phyloP scores from a whole-genome alignment of 108 stramenopile species.

The Pseudonitzschia multistriata region DNA sequence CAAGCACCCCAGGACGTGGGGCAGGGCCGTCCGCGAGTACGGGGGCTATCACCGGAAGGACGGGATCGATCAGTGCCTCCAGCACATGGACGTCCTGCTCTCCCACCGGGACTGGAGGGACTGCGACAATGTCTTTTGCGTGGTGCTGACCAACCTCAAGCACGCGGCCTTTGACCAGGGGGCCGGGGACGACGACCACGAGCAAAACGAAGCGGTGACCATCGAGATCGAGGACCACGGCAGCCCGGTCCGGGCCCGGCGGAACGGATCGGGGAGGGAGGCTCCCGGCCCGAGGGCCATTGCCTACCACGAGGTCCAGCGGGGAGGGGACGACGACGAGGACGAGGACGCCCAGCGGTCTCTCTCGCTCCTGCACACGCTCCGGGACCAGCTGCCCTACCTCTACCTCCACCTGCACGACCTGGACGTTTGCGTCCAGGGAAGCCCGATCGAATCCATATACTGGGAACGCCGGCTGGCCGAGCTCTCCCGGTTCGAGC shows the following conservation, averaged over 20 bases:
- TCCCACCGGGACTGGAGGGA: constrained; percentile 19
- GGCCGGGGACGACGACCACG: not conserved
- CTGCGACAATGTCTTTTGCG: constrained; percentile 23
- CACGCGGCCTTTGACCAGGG: constrained; percentile 9
- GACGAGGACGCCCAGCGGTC: constrained; percentile 10
- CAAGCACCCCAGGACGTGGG: constrained; percentile 20
- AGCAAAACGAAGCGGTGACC: not conserved
- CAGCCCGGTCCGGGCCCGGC: not conserved
- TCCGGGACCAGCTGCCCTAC: constrained; percentile 35
- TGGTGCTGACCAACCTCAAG: constrained; percentile 26
- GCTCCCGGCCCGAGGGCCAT: not conserved
- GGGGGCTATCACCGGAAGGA: constrained; percentile 18
- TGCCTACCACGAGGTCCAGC: not conserved
- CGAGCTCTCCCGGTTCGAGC: constrained; percentile 48
- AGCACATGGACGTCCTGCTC: constrained; percentile 32
- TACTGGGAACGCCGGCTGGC: constrained; percentile 65
- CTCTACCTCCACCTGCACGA: constrained; percentile 55
- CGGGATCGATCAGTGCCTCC: constrained; percentile 44
- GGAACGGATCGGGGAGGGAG: not conserved
- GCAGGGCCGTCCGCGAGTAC: constrained; percentile 18
- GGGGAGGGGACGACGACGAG: not conserved
- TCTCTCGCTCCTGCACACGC: constrained; percentile 23
- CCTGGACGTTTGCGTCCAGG: constrained; percentile 41
- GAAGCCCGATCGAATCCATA: constrained; percentile 18
- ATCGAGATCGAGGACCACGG: not conserved